Evolutionary conservation across 2,329 filamentous ascomycete species (phyloP).

Genomic region (Trichoderma lentiforme): DNA sequence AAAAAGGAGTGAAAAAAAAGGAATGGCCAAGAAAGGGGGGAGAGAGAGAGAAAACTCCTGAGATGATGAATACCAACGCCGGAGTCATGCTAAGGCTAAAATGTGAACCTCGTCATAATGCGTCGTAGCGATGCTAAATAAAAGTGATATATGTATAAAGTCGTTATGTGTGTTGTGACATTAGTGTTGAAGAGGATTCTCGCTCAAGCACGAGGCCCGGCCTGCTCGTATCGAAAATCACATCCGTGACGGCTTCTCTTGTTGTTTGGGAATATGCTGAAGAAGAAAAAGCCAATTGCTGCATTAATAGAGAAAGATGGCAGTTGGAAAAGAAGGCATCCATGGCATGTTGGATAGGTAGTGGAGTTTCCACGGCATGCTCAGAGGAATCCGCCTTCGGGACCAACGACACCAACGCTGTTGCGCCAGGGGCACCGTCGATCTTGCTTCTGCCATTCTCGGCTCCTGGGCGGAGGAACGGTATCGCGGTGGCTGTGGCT

Average conservation of each 20-base stretch:
- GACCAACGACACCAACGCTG: conserved; percentile 52
- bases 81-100: conserved; percentile 17
- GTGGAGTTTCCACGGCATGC: neutral
- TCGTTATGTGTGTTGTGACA: conserved; percentile 5
- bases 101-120: conserved; percentile 15
- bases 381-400: conserved; percentile 54
- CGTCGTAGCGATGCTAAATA: conserved; percentile 18
- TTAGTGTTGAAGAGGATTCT: neutral
- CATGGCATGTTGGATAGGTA: neutral
- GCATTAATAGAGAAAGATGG: neutral
- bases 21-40: neutral
- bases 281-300: neutral
- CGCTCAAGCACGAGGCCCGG: conserved; percentile 7
- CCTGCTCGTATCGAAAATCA: neutral
- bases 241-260: neutral
- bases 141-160: conserved; percentile 1
- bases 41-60: neutral
- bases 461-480: conserved; percentile 32
- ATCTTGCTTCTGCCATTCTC: conserved; percentile 37
- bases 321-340: neutral
- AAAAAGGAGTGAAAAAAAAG: neutral
- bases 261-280: neutral
- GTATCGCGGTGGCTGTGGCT: conserved; percentile 41
- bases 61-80: conserved; percentile 14
- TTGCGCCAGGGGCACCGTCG: conserved; percentile 56